Percentiles rank a stretch among this genome's conserved stretches.
Evolutionary conservation across 768 basidiomycete genomes (phyloP).

Genomic region (Leccinellum luteum): DNA sequence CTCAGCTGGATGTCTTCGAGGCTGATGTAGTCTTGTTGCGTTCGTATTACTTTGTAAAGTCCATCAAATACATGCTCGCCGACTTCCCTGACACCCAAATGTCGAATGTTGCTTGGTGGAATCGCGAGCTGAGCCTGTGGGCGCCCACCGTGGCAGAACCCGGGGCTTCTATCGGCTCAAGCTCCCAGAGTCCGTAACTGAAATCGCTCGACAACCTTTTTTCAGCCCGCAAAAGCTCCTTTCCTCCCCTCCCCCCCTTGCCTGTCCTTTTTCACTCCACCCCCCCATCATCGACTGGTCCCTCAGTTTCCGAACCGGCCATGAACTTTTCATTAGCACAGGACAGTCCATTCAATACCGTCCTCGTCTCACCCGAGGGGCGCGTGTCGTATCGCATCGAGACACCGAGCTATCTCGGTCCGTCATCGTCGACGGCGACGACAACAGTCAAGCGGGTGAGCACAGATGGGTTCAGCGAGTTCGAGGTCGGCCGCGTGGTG

Average conservation of each 20-base stretch:
- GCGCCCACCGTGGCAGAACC: slow-evolving; percentile 36
- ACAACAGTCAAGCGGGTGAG: slow-evolving; percentile 28
- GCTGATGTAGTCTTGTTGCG: slow-evolving; percentile 16
- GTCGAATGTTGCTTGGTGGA: neutral
- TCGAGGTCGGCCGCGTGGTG: slow-evolving; percentile 27
- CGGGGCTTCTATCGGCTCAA: slow-evolving; percentile 29
- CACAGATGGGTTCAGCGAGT: slow-evolving; percentile 21
- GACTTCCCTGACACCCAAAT: slow-evolving; percentile 2
- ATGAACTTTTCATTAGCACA: slow-evolving; percentile 33
- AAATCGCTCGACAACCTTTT: slow-evolving; percentile 8
- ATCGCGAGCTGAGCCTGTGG: slow-evolving; percentile 9
- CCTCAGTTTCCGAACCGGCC: neutral
- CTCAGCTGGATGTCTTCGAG: slow-evolving; percentile 18
- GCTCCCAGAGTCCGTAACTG: slow-evolving; percentile 16
- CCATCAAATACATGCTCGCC: neutral
- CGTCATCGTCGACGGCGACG: slow-evolving; percentile 11
- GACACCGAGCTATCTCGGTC: slow-evolving; percentile 17
- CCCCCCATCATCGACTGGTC: neutral
- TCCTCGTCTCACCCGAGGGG: slow-evolving; percentile 29
- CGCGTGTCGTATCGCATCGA: slow-evolving; percentile 31
- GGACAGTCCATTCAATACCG: slow-evolving; percentile 33
- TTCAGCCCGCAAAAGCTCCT: slow-evolving; percentile 13
- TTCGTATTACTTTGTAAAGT: neutral
- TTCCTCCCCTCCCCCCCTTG: neutral
- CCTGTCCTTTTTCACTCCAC: neutral